These are phyloP conservation scores for Aspergillus candidus DNA, from an alignment of 2,329 filamentous ascomycete species.

Conservation along the genomic window DNA sequence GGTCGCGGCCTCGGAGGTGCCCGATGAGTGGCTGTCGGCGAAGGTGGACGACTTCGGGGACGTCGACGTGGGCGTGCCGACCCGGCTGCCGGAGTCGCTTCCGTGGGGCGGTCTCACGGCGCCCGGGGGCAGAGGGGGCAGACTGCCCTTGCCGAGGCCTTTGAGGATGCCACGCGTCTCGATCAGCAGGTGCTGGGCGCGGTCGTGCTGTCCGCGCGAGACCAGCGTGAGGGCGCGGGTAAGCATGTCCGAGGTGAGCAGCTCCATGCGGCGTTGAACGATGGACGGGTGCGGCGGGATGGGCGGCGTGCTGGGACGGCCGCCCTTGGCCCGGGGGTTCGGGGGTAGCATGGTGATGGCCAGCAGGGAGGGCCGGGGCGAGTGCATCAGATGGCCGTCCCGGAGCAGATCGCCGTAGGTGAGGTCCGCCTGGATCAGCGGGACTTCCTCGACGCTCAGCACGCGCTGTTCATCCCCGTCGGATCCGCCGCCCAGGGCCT, in stretches of 20 bases:
- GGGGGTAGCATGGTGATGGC: conserved; percentile 89
- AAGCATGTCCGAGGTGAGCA: conserved; percentile 96
- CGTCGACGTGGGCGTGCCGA: conserved; percentile 31
- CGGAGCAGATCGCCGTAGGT: conserved; percentile 89
- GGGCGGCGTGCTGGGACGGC: conserved; percentile 57
- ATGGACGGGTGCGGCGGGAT: conserved; percentile 94
- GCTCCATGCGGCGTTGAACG: conserved; percentile 93
- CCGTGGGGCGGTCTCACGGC: conserved; percentile 40
- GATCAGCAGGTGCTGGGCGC: conserved; percentile 82
- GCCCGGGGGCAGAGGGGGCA: conserved; percentile 72
- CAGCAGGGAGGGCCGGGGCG: conserved; percentile 81
- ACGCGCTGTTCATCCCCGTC: conserved; percentile 81
- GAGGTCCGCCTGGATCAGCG: conserved; percentile 89
- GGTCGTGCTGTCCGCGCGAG: conserved; percentile 84
- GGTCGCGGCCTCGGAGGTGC: conserved; percentile 40
- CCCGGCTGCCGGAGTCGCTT: conserved; percentile 36
- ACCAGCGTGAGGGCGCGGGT: conserved; percentile 86
- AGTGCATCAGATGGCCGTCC: conserved; percentile 77
- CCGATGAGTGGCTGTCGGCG: conserved; percentile 29
- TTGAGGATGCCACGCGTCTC: conserved; percentile 95
- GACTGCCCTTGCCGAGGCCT: conserved; percentile 86
- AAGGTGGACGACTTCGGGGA: conserved; percentile 35
- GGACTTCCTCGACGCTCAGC: conserved; percentile 86
- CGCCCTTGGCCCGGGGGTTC: conserved; percentile 56
- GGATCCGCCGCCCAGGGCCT: conserved; percentile 80